Evolutionary conservation across 768 basidiomycete species (phyloP), one percentile per base, ranked within the genome.

Genomic region (Roridomyces roridus): DNA sequence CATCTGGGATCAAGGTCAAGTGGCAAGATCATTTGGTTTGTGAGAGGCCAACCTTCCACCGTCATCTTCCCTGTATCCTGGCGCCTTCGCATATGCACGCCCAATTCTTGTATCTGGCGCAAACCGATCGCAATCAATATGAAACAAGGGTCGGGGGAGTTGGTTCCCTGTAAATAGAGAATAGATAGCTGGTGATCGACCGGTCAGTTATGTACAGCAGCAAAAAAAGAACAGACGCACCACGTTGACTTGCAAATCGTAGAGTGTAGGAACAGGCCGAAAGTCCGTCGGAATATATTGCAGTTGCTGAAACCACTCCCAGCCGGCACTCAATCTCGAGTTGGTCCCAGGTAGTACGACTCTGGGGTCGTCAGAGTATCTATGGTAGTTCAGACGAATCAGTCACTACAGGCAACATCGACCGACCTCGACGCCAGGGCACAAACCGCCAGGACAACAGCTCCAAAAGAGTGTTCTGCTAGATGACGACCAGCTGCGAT

Each of bases 361-460:
- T 17, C 80, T 70, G 0, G 73, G 71, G 61, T 86, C 82, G 39
- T 82, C 73, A 21, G 69, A 67, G 29, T 48, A 48, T 29, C 83
- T 74, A 84, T 39, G 74, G 66, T 35, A 24, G 42, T 20, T 15
- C 5, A 36, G 34, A 43, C 10, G 11, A 14, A 20, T 10, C 6
- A 12, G 11, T 35, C 1, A 24, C 28, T 2, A 18, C n/a, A n/a
- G n/a, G n/a, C n/a, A n/a, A n/a, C n/a, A n/a, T n/a, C n/a, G n/a
- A n/a, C 51, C 7, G 25, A 56, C 59, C 59, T 51, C 8, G 60
- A 41, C 7, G 55, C 60, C 31, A 62, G 31, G 1, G 86, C 85
- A 63, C 83, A 84, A 0, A 85, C 73, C 7, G 81, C 68, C 6
- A 86, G 71, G 36, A 85, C 81, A 1, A 79, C 72, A 2, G 72